Evolutionary conservation across 129 eudicot species (phyloP), one percentile per base, ranked within the genome.

Genomic region (Tagetes erecta): DNA sequence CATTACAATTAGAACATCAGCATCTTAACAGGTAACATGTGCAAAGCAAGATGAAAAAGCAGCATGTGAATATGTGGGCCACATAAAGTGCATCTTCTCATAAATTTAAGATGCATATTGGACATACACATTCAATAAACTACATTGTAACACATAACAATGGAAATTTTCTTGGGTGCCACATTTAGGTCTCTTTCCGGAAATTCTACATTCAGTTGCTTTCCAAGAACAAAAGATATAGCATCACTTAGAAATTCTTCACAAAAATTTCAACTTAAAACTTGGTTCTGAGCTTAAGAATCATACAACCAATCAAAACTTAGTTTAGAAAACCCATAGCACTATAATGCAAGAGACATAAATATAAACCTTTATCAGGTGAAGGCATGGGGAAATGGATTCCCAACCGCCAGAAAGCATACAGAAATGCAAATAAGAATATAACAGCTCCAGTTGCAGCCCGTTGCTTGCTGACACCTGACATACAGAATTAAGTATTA

Each of bases 321-420:
- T 27, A 44, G 9, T 42, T 34, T 35, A 62, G 63, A 74, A 47
- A 47, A 34, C 31, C 65, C 73, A 41, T 64, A 55, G 75, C 44
- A 65, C 11, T 20, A 70, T 9, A 41, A 59, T 52, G 65, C 68
- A 55, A 67, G 38, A n/a, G 45, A 30, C 70, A 50, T 72, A 60
- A 50, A 79, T 71, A 6, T 52, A 7, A 55, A 94, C 99, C 99
- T 91, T 88, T 88, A 80, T 94, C 96, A n/a, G 97, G 98, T 70
- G 98, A 94, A 78, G 98, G 99, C 99, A 94, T 94, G 8, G 99
- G 99, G 64, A 94, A 94, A 78, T 94, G 99, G 73, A 94, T 88
- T 65, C 99, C 99, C 87, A 94, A 64, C 59, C 94, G 99, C 99
- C 99, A 94, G 81, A 94, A 94, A 66, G 83, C 99, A 79, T 94